Percentiles rank a stretch among this genome's conserved stretches.
Conservation (phyloP, 805 yeast species). For the Saccharomycopsis capsularis region DNA sequence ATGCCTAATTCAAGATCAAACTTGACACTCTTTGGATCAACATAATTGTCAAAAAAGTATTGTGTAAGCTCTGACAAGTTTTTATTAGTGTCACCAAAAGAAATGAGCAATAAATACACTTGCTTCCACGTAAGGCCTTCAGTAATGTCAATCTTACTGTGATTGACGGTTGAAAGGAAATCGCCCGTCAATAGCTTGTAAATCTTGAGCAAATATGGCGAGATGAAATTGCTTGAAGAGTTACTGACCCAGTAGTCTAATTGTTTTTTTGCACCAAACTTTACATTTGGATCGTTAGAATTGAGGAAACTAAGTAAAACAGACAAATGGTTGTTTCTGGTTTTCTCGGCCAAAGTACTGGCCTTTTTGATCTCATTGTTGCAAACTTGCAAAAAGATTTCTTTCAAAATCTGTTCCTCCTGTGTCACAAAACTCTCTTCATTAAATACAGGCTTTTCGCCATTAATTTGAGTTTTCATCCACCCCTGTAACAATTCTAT, state of each 20-base stretch:
- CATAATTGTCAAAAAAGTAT: conserved; percentile 25
- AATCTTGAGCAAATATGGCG: conserved; percentile 47
- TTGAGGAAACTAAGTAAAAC: conserved; percentile 63
- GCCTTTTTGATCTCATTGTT: conserved; percentile 59
- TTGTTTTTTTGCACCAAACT: conserved; percentile 51
- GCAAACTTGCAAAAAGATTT: conserved; percentile 43
- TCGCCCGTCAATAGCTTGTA: conserved; percentile 60
- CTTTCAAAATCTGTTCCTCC: conserved; percentile 39
- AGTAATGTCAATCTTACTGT: conserved; percentile 32
- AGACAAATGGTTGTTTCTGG: conserved; percentile 64
- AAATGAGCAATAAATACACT: conserved; percentile 50
- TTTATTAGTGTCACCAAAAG: conserved; percentile 49
- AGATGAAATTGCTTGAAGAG: conserved; percentile 39
- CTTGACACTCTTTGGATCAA: conserved; percentile 14
- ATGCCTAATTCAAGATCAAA: conserved; percentile 25
- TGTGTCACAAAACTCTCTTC: too few species aligned
- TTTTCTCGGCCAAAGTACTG: conserved; percentile 47
- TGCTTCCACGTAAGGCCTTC: conserved; percentile 60
- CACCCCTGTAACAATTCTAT: conserved; percentile 47
- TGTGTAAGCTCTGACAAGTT: conserved; percentile 30
- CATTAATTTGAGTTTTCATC: conserved; percentile 43
- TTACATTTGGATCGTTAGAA: conserved; percentile 57
- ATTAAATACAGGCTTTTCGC: too few species aligned
- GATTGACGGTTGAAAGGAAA: conserved; percentile 27
- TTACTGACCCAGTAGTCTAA: conserved; percentile 56